Percentiles rank a stretch among this genome's conserved stretches.
Evolutionary conservation across 495 filamentous ascomycete species (phyloP).

Genomic region (Aspergillus heteromorphus): DNA sequence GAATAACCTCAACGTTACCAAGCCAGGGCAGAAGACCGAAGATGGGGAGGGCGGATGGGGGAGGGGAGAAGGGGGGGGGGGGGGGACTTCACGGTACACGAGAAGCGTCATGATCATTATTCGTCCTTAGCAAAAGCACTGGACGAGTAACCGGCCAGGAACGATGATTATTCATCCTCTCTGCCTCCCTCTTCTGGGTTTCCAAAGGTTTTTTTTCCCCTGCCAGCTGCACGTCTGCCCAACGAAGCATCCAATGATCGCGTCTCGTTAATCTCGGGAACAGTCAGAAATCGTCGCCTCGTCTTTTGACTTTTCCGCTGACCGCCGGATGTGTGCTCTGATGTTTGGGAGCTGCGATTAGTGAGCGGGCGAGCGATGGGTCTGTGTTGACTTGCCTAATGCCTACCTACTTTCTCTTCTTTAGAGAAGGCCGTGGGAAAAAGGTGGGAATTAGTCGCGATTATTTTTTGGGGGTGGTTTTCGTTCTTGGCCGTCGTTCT

Average conservation of each 20-base stretch:
- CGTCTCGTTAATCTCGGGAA: conserved; percentile 27
- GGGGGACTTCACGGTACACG: not conserved
- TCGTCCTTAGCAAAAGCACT: not conserved
- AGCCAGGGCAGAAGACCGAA: not conserved
- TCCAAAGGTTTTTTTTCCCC: conserved; percentile 7
- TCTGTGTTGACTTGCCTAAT: conserved; percentile 6
- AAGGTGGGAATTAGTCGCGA: not conserved
- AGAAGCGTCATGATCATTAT: conserved; percentile 7
- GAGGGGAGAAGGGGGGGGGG: no score
- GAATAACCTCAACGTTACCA: not conserved
- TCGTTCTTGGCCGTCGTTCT: not conserved
- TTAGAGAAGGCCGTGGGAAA: not conserved
- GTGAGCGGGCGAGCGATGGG: conserved; percentile 1
- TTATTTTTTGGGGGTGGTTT: not conserved
- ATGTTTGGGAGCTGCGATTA: conserved; percentile 5
- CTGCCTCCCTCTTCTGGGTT: not conserved
- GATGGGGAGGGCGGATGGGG: no score
- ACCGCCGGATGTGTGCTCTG: conserved; percentile 28
- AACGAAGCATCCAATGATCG: conserved; percentile 47
- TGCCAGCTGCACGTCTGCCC: conserved; percentile 43
- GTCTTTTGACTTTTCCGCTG: conserved; percentile 28
- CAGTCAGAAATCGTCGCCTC: conserved; percentile 25
- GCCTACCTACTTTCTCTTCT: no score
- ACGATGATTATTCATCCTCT: conserved; percentile 11
- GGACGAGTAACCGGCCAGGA: not conserved